Evolutionary conservation across 352 stramenopile species (phyloP), one percentile per base, ranked within the genome.

Genomic region (Pythium biforme): DNA sequence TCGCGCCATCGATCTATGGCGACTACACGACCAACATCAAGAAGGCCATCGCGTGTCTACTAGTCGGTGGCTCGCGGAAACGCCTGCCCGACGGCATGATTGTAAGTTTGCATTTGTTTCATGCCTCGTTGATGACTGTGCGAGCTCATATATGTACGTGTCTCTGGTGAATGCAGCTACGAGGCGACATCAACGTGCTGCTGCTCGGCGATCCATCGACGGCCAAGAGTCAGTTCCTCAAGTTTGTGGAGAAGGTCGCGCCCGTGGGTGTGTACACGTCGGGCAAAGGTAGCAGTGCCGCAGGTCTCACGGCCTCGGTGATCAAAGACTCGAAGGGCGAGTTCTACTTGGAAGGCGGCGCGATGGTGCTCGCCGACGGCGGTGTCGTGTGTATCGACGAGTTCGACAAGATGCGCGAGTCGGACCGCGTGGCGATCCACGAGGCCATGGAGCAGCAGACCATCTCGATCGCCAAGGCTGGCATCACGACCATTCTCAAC

Each of bases 361-460:
- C 97, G 15, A 98, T 99, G 94, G 97, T 99, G 22, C 80, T 99
- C 48, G 97, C 96, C 0, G 97, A 99, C 72, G 97, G 97, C 45
- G 97, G 97, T 0, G 93, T 99, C 58, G 97, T 99, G 25, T 99
- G 96, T 53, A 99, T 99, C 70, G 97, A 99, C 61, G 90, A 97
- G 75, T 98, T 98, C 47, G 95, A 98, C 71, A 98, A 98, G 69
- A 97, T 97, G 89, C 75, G 87, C 37, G 88, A 96, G 64, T 86
- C 84, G 15, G 90, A 99, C 76, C 89, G 97, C 46, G 96, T 99
- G 9, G 97, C 97, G 40, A 99, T 99, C 66, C 97, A 99, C 74
- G 97, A 99, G 76, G 97, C 97, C 11, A 99, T 99, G 98, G 98
- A 99, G 75, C 98, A 99, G 74, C 98, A 99, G 69, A 99, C 98